These are phyloP conservation scores for Hypoxylon sp. DNA, from an alignment of 2,329 filamentous ascomycete genomes.

Conservation along the genomic window DNA sequence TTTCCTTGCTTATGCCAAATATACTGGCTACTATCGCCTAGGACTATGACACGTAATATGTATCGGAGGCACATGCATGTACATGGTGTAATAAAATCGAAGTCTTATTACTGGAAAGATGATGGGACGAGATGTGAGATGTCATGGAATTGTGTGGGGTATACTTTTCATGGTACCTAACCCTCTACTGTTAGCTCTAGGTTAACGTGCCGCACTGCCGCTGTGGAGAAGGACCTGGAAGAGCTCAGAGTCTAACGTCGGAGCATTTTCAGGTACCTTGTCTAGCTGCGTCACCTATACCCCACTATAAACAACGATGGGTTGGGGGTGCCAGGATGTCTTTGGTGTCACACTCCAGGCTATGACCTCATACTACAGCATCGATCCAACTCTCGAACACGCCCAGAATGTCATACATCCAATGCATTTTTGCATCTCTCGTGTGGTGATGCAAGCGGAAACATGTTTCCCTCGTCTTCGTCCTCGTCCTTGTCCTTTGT, in stretches of 20 bases:
- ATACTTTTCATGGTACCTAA: neutral
- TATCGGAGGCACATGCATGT: conserved; percentile 1
- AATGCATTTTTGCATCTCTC: conserved; percentile 19
- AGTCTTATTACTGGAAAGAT: neutral
- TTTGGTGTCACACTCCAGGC: conserved; percentile 13
- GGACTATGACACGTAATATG: conserved; percentile 16
- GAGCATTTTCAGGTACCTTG: conserved; percentile 39
- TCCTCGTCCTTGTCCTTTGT: conserved; percentile 10
- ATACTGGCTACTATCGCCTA: neutral
- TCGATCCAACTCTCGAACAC: conserved; percentile 25
- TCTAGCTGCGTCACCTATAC: conserved; percentile 37
- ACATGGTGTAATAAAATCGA: neutral
- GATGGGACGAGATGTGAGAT: neutral
- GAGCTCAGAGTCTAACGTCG: conserved; percentile 13
- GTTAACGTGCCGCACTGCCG: conserved; percentile 35
- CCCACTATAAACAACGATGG: conserved; percentile 28
- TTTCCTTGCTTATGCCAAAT: conserved; percentile 12
- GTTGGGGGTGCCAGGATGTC: conserved; percentile 23
- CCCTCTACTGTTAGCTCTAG: no score
- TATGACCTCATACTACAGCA: conserved; percentile 41
- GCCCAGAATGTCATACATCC: conserved; percentile 11
- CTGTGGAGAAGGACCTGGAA: conserved; percentile 12
- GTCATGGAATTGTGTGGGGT: neutral
- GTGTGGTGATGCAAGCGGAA: conserved; percentile 40
- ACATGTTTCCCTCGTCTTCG: conserved; percentile 14